Percentiles rank a stretch among this genome's conserved stretches.
These are phyloP conservation scores for Euphorbia tirucalli DNA, from an alignment of 345 rosid species.

Conservation along the genomic window DNA sequence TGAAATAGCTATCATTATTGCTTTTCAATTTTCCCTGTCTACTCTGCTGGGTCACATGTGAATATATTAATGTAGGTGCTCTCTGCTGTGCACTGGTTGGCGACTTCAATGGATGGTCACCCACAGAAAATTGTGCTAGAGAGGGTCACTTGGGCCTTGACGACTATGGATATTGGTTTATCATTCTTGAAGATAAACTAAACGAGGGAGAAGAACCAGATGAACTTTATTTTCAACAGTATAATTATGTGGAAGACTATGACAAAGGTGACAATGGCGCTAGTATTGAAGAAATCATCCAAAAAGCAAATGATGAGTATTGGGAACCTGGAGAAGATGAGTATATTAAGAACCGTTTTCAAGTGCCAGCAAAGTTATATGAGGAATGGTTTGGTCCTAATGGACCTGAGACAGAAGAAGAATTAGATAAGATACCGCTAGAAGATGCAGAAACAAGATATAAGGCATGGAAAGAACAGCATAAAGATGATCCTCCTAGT, in stretches of 20 bases:
- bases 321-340: conserved; percentile 99
- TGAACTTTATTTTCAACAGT: conserved; percentile 93
- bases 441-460: conserved; percentile 82
- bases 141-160: conserved; percentile 86
- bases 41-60: conserved; percentile 12
- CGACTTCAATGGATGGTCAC: conserved; percentile 91
- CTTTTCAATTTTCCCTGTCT: background rate
- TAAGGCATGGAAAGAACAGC: conserved; percentile 70
- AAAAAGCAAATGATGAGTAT: conserved; percentile 84
- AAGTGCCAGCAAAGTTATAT: conserved; percentile 85
- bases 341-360: conserved; percentile 66
- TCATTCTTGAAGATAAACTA: conserved; percentile 85
- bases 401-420: conserved; percentile 83
- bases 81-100: conserved; percentile 89
- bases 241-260: conserved; percentile 77
- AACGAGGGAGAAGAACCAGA: conserved; percentile 83
- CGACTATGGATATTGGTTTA: conserved; percentile 93
- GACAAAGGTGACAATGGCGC: conserved; percentile 89
- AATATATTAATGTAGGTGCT: conserved; percentile 57
- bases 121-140: conserved; percentile 77
- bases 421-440: conserved; percentile 65
- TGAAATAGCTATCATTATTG: background rate
- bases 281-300: conserved; percentile 66
- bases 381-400: conserved; percentile 92
- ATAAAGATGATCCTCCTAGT: conserved; percentile 87